phyloP scores from a whole-genome alignment of 176 grass and related monocot genomes.

The Oryza glaberrima region DNA sequence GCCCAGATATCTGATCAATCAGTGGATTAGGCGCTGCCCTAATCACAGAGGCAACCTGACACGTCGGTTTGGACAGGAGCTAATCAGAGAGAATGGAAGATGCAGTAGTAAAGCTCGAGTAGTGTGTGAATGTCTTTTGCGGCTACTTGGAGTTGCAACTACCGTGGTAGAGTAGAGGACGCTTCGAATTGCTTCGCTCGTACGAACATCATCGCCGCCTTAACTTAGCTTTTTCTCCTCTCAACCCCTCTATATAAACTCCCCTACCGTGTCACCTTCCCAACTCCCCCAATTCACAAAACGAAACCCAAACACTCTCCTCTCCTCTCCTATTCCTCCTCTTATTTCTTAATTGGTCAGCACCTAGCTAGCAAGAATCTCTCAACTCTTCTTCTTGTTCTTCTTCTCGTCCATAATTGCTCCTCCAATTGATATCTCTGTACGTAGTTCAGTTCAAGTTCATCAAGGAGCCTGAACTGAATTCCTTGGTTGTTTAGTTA shows the following conservation, averaged over 20 bases:
- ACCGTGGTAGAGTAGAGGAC: neutral
- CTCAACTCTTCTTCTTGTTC: neutral
- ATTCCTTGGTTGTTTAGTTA: neutral
- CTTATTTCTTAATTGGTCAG: neutral
- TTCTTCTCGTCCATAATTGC: too few species aligned
- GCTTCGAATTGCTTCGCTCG: constrained; percentile 49
- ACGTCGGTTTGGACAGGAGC: neutral
- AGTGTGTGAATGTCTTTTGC: constrained; percentile 19
- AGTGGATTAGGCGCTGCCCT: neutral
- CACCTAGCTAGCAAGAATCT: neutral
- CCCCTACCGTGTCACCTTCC: neutral
- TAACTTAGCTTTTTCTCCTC: too few species aligned
- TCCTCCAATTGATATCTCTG: neutral
- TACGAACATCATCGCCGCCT: neutral
- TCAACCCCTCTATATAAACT: constrained; percentile 23
- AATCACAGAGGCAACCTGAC: neutral
- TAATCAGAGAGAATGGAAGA: neutral
- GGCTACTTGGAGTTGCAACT: constrained; percentile 35
- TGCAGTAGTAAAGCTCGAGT: neutral
- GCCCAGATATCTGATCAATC: neutral
- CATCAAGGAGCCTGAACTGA: too few species aligned
- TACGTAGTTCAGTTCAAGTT: too few species aligned
- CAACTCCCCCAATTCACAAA: neutral
- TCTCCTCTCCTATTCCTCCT: neutral
- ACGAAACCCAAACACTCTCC: neutral